Evolutionary conservation across 805 yeast genomes (phyloP).

Genomic region (Brettanomyces bruxellensis): DNA sequence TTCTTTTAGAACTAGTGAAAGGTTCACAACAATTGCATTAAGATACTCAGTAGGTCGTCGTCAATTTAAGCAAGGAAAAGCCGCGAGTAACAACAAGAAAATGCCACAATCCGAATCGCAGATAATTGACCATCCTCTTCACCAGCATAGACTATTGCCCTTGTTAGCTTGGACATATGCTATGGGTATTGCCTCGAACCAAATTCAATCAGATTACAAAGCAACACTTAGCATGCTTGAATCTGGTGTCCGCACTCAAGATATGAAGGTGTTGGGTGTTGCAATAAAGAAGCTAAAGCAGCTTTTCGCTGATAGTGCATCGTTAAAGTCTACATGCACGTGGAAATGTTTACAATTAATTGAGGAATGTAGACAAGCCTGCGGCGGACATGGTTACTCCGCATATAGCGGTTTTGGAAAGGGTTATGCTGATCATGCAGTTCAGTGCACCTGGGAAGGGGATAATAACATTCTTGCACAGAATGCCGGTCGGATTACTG

Average conservation of each 20-base stretch:
- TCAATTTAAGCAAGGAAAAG: constrained; percentile 54
- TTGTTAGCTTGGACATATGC: constrained; percentile 72
- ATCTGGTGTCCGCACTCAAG: constrained; percentile 38
- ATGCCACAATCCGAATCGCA: constrained; percentile 24
- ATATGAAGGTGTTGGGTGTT: constrained; percentile 32
- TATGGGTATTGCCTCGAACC: constrained; percentile 60
- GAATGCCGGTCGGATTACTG: constrained; percentile 72
- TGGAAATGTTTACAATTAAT: constrained; percentile 77
- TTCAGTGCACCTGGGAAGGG: constrained; percentile 98
- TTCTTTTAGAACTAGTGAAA: constrained; percentile 70
- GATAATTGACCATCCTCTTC: constrained; percentile 78
- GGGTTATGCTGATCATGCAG: constrained; percentile 90
- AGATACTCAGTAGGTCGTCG: constrained; percentile 87
- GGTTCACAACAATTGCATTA: constrained; percentile 75
- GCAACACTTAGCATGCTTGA: constrained; percentile 46
- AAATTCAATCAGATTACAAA: constrained; percentile 45
- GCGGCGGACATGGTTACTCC: constrained; percentile 96
- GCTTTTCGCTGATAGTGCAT: constrained; percentile 76
- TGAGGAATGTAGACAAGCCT: constrained; percentile 85
- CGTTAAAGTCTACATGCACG: constrained; percentile 81
- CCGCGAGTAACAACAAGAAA: constrained; percentile 36
- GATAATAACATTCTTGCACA: constrained; percentile 83
- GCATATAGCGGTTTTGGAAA: constrained; percentile 88
- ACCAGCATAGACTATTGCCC: constrained; percentile 85
- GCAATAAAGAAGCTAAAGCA: constrained; percentile 62